Percentiles rank a stretch among this genome's conserved stretches.
These are phyloP conservation scores for Mortierella sp. DNA, from an alignment of 371 early-diverging fungal genomes.

Conservation along the genomic window DNA sequence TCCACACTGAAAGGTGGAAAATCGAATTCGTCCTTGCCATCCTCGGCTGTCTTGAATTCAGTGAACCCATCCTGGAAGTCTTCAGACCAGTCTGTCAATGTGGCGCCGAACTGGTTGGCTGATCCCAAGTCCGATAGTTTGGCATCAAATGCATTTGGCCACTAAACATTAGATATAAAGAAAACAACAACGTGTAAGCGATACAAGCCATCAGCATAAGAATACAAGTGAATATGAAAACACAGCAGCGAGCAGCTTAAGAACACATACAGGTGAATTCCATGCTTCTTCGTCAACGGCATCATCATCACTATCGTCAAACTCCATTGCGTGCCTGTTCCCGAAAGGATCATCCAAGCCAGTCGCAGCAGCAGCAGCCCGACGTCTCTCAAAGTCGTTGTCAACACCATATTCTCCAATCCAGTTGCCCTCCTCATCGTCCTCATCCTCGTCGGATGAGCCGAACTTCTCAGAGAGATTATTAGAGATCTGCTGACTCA, in stretches of 20 bases:
- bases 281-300: constrained; percentile 44
- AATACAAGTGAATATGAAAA: background rate
- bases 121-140: constrained; percentile 24
- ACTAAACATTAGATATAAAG: no score
- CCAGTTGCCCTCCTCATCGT: constrained; percentile 63
- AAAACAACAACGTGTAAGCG: background rate
- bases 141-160: constrained; percentile 32
- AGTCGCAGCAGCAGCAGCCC: constrained; percentile 15
- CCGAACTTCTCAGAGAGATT: constrained; percentile 70
- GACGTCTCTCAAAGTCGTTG: constrained; percentile 34
- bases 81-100: constrained; percentile 44
- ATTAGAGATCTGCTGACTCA: constrained; percentile 69
- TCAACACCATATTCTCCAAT: constrained; percentile 26
- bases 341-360: constrained; percentile 35
- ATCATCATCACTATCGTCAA: constrained; percentile 51
- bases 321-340: constrained; percentile 27
- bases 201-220: background rate
- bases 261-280: constrained; percentile 21
- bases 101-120: constrained; percentile 24
- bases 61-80: constrained; percentile 47
- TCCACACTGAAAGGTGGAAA: constrained; percentile 42
- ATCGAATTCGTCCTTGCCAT: constrained; percentile 39
- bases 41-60: constrained; percentile 21
- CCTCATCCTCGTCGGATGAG: constrained; percentile 62
- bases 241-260: no score